Evolutionary conservation across 352 stramenopile species (phyloP), one percentile per base, ranked within the genome.

Genomic region (Thalassiosira mediterranea): DNA sequence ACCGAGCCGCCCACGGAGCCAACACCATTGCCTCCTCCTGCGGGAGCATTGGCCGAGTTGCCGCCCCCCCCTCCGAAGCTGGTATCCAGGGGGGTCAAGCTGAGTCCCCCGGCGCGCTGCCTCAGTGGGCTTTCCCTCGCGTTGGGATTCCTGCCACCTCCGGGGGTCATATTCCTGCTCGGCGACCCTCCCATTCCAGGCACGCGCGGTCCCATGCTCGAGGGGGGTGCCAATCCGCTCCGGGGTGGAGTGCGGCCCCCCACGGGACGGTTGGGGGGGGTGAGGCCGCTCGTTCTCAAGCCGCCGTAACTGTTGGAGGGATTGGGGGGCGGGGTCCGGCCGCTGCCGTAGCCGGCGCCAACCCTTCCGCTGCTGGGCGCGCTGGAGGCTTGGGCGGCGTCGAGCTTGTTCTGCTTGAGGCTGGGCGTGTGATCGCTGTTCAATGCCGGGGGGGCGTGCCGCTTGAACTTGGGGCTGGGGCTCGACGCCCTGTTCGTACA

Each of bases 401-500:
- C 49, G 4, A 3, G 23, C 32, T 38, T 4, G 31, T 59, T 3
- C n/a, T 67, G 38, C 28, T 46, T 19, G 26, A 72, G 37, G n/a
- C 13, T 52, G n/a, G 64, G 64, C 29, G 42, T 66, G 4, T 48
- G 56, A 0, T 58, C 60, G 3, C 29, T 34, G 38, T 76, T 58
- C 8, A 81, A 42, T 40, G 64, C 53, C 2, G 72, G 72, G 40
- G 72, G 72, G 23, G 72, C 72, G 47, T 72, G 70, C n/a, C 54
- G 42, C 57, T 81, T 81, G 51, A 76, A 81, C 32, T 76, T 81
- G 5, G 63, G 63, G 31, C 49, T 64, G 5, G 63, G 51, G 21
- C 31, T 54, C 3, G 48, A 48, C 8, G 37, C 40, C 4, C 38
- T 51, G 17, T 42, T 37, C 17, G 38, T 53, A 3, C 57, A 25